A percentile compares a stretch with the other conserved stretches of the same genome.
Conservation (phyloP, 768 basidiomycete genomes). For the Boletellus ananiceps region DNA sequence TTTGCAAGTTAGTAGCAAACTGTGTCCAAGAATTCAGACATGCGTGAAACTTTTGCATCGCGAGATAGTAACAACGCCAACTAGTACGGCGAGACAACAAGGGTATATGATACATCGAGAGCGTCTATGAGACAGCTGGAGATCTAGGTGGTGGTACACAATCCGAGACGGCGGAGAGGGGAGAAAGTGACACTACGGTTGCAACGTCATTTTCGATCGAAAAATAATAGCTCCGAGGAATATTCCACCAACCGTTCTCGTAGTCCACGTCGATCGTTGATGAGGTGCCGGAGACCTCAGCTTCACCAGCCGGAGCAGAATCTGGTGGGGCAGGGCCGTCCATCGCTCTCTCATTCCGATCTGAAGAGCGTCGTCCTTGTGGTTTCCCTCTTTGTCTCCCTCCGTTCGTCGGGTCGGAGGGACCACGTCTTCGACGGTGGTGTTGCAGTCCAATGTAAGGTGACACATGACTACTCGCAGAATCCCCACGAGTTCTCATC, state of each 20-base stretch:
- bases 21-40: constrained; percentile 13
- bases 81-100: constrained; percentile 1
- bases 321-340: not conserved
- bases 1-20: constrained; percentile 26
- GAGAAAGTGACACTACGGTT: constrained; percentile 1
- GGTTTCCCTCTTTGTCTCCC: constrained; percentile 1
- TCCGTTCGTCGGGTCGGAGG: not conserved
- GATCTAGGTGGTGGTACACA: not conserved
- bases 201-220: not conserved
- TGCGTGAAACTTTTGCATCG: constrained; percentile 2
- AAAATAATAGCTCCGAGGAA: not conserved
- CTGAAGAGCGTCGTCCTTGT: not conserved
- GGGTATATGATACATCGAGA: not conserved
- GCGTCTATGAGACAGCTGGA: not conserved
- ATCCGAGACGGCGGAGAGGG: not conserved
- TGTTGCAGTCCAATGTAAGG: not conserved
- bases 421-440: constrained; percentile 4
- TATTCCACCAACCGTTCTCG: not conserved
- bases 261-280: not conserved
- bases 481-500: not conserved
- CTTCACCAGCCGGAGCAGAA: not conserved
- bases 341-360: not conserved
- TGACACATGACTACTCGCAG: not conserved
- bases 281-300: not conserved
- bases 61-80: not conserved